Conservation (phyloP, 805 yeast genomes). For the Sporopachydermia quercuum region DNA sequence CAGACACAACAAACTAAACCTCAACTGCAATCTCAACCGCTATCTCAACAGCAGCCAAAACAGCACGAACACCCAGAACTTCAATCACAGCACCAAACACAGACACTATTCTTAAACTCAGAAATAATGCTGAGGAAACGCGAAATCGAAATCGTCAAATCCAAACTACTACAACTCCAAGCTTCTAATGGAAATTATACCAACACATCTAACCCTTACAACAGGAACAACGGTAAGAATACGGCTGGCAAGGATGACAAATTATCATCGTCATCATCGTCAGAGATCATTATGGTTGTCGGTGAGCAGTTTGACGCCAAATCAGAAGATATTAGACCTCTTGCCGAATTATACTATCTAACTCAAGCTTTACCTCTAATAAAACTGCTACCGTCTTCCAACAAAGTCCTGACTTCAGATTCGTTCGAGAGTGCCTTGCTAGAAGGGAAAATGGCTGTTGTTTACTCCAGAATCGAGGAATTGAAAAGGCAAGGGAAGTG, state of each 20-base stretch:
- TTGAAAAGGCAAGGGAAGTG: constrained; percentile 75
- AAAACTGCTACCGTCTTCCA: constrained; percentile 69
- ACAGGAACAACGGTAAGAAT: too few species aligned
- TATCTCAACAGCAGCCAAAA: constrained; percentile 2
- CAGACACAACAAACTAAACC: constrained; percentile 6
- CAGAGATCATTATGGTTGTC: constrained; percentile 8
- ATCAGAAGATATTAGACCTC: constrained; percentile 25
- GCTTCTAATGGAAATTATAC: neutral
- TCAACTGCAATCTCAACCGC: constrained; percentile 4
- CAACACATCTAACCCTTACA: constrained; percentile 23
- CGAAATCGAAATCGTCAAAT: too few species aligned
- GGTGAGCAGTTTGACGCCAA: constrained; percentile 12
- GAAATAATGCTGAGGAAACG: neutral
- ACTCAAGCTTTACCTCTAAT: constrained; percentile 81
- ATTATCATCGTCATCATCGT: neutral
- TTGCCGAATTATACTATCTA: constrained; percentile 75
- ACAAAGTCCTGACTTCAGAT: constrained; percentile 74
- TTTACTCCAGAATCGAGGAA: constrained; percentile 84
- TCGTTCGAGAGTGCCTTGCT: constrained; percentile 71
- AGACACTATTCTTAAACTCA: neutral
- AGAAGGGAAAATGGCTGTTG: constrained; percentile 84
- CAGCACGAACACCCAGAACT: constrained; percentile 3
- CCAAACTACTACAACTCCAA: neutral
- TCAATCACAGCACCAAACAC: constrained; percentile 1
- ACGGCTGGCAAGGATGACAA: too few species aligned